These are phyloP conservation scores for Entrophospora sp. DNA, from an alignment of 192 early-diverging fungal species.

Conservation along the genomic window DNA sequence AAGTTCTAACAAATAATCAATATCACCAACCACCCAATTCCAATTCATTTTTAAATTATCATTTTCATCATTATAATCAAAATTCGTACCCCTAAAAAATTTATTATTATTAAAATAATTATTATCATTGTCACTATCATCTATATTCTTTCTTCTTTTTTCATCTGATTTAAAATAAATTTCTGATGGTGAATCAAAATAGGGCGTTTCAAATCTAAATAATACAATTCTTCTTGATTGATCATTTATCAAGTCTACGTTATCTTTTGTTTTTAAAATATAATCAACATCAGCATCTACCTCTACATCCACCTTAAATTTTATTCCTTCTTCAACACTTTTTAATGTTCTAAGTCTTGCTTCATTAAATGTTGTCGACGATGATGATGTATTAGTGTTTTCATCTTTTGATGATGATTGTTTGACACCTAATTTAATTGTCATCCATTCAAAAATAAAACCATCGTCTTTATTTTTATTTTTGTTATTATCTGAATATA, in stretches of 20 bases:
- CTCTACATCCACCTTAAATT: slow-evolving; percentile 33
- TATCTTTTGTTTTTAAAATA: neutral
- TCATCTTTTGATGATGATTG: neutral
- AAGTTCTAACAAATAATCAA: slow-evolving; percentile 35
- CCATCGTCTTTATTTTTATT: slow-evolving; percentile 15
- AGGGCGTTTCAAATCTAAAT: slow-evolving; percentile 33
- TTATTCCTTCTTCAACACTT: slow-evolving; percentile 23
- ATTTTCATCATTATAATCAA: neutral
- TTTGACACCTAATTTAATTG: slow-evolving; percentile 23
- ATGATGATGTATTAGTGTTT: too few species aligned
- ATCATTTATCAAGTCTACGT: slow-evolving; percentile 24
- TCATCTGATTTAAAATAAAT: neutral
- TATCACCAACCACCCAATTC: slow-evolving; percentile 33
- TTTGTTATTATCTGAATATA: too few species aligned
- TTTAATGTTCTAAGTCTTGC: slow-evolving; percentile 19
- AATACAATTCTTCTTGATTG: slow-evolving; percentile 24
- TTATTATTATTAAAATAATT: neutral
- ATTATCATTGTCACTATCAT: slow-evolving; percentile 4
- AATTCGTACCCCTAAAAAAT: neutral
- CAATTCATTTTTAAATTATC: slow-evolving; percentile 18
- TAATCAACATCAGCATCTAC: slow-evolving; percentile 35
- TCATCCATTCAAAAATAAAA: slow-evolving; percentile 31
- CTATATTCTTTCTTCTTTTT: neutral
- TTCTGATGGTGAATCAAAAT: slow-evolving; percentile 30
- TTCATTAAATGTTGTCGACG: slow-evolving; percentile 17